Evolutionary conservation across 2,329 filamentous ascomycete species (phyloP).

Genomic region (Colletotrichum theobromicola): DNA sequence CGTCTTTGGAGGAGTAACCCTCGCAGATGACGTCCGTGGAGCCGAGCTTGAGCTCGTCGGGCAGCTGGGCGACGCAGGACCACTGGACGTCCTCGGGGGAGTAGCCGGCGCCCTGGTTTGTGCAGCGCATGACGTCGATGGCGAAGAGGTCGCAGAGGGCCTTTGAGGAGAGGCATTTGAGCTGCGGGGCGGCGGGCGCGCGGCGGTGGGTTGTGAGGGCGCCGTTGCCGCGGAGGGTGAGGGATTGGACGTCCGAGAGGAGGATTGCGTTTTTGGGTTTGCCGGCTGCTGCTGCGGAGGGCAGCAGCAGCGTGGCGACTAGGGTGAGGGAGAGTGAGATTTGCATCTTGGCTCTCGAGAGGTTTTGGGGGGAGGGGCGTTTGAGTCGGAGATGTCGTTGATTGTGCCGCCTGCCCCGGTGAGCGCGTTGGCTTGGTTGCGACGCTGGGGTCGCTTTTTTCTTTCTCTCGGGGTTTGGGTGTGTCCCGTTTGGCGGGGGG

Average conservation of each 20-base stretch:
- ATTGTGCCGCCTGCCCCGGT: no score
- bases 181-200: constrained; percentile 76
- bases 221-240: constrained; percentile 74
- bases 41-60: constrained; percentile 72
- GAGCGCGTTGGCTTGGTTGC: not conserved
- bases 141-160: constrained; percentile 72
- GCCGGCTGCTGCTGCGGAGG: constrained; percentile 22
- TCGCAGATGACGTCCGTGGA: constrained; percentile 92
- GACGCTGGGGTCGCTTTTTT: not conserved
- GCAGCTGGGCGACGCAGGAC: constrained; percentile 75
- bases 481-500: not conserved
- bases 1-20: constrained; percentile 78
- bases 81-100: constrained; percentile 83
- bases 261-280: constrained; percentile 58
- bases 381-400: not conserved
- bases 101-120: constrained; percentile 84
- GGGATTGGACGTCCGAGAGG: constrained; percentile 69
- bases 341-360: constrained; percentile 35
- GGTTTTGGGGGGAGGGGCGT: no score
- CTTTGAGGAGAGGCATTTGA: constrained; percentile 74
- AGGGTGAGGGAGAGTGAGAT: constrained; percentile 24
- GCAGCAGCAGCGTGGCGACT: constrained; percentile 18
- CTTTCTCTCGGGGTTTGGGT: not conserved
- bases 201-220: constrained; percentile 78
- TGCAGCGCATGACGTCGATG: constrained; percentile 86